Evolutionary conservation across 106 monocot genomes (phyloP).

Genomic region (Dendrobium chrysotoxum): DNA sequence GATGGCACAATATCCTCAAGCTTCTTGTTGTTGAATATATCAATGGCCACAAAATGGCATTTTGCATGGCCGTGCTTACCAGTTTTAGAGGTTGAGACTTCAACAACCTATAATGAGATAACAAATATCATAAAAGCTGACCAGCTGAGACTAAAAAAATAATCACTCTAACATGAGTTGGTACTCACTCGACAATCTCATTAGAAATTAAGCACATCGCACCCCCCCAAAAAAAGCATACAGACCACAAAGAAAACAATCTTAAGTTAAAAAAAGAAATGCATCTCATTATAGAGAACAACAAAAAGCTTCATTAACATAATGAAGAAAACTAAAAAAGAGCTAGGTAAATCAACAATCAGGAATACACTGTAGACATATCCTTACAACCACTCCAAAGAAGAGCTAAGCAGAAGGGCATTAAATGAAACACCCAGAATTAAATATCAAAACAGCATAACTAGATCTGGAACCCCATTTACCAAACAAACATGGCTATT

Average conservation of each 20-base stretch:
- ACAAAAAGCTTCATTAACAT: background rate
- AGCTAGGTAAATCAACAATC: background rate
- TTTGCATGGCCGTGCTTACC: constrained; percentile 26
- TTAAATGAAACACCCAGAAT: background rate
- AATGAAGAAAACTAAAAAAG: background rate
- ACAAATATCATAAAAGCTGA: background rate
- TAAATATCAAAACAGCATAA: background rate
- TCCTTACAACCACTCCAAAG: background rate
- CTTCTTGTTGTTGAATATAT: constrained; percentile 22
- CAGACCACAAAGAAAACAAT: background rate
- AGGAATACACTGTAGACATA: background rate
- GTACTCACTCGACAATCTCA: background rate
- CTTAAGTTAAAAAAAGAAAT: background rate
- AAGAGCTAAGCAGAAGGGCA: background rate
- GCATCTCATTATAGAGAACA: background rate
- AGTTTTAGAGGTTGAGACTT: constrained; percentile 23
- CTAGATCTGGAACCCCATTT: background rate
- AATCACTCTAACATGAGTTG: background rate
- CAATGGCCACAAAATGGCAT: constrained; percentile 25
- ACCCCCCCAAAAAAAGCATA: background rate
- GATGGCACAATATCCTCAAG: constrained; percentile 31
- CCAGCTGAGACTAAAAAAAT: background rate
- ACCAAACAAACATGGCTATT: background rate
- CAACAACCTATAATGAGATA: constrained; percentile 11
- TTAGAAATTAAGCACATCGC: background rate